Evolutionary conservation across 371 early-diverging fungal genomes (phyloP).

Genomic region (Basidiobolus meristosporus): DNA sequence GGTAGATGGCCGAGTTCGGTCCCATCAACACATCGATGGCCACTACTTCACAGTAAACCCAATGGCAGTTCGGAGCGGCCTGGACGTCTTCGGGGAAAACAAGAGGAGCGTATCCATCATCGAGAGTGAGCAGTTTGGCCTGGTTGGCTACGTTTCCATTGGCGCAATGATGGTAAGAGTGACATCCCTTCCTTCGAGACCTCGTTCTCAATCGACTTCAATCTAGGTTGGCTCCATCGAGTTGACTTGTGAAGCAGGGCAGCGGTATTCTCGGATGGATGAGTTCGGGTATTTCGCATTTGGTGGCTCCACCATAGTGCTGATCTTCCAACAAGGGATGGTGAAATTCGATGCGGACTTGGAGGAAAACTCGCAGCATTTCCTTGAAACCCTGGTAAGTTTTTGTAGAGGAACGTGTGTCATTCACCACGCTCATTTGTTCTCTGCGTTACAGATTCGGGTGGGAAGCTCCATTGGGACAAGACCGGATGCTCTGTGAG

Average conservation of each 20-base stretch:
- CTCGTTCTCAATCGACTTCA: not conserved
- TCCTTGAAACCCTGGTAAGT: conserved; percentile 26
- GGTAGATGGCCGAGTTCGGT: conserved; percentile 43
- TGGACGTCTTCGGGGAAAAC: conserved; percentile 78
- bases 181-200: not conserved
- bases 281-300: conserved; percentile 72
- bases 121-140: conserved; percentile 45
- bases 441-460: too few species aligned
- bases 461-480: too few species aligned
- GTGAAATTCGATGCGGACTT: conserved; percentile 49
- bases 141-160: conserved; percentile 47
- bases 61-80: conserved; percentile 56
- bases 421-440: too few species aligned
- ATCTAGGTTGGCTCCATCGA: conserved; percentile 46
- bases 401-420: too few species aligned
- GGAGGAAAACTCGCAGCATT: conserved; percentile 20
- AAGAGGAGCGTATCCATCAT: conserved; percentile 48
- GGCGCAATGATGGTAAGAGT: conserved; percentile 65
- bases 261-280: conserved; percentile 36
- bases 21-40: conserved; percentile 37
- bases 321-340: conserved; percentile 39
- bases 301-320: conserved; percentile 59
- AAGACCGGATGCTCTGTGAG: too few species aligned
- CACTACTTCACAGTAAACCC: conserved; percentile 74
- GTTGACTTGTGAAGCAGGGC: conserved; percentile 29